phyloP scores from a whole-genome alignment of 164 flowering plant genomes.

The Sextonia rubra region DNA sequence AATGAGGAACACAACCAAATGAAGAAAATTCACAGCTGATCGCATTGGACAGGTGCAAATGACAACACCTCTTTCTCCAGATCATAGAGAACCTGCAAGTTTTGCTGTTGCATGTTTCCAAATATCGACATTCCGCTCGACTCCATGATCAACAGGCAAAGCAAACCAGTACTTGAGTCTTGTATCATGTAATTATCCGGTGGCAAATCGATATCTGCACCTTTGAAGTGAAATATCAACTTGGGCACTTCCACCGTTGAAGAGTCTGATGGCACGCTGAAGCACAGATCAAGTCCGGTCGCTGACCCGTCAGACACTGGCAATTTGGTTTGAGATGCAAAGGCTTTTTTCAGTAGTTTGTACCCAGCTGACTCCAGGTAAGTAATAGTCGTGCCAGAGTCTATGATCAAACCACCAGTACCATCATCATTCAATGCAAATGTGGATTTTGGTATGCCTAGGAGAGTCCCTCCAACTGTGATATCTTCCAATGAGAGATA shows the following conservation, averaged over 20 bases:
- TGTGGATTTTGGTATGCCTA: slow-evolving; percentile 46
- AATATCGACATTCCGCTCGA: slow-evolving; percentile 74
- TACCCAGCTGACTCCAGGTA: slow-evolving; percentile 52
- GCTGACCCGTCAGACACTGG: slow-evolving; percentile 34
- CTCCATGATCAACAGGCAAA: slow-evolving; percentile 73
- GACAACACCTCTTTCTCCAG: slow-evolving; percentile 56
- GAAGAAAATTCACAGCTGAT: slow-evolving; percentile 29
- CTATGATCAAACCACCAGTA: slow-evolving; percentile 77
- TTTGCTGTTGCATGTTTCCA: slow-evolving; percentile 88
- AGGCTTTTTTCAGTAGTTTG: slow-evolving; percentile 44
- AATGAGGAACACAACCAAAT: background rate
- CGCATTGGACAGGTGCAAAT: slow-evolving; percentile 57
- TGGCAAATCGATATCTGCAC: slow-evolving; percentile 71
- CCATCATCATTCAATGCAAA: slow-evolving; percentile 54
- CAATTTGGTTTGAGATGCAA: slow-evolving; percentile 44
- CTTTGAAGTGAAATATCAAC: slow-evolving; percentile 59
- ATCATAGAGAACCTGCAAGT: slow-evolving; percentile 69
- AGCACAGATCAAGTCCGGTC: slow-evolving; percentile 73
- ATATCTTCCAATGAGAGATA: slow-evolving; percentile 71
- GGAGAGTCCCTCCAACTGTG: slow-evolving; percentile 50
- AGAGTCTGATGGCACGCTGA: slow-evolving; percentile 31
- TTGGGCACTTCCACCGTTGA: slow-evolving; percentile 50
- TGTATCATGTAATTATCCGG: slow-evolving; percentile 64
- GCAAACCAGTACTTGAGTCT: slow-evolving; percentile 45
- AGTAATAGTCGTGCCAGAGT: slow-evolving; percentile 86